These are phyloP conservation scores for Cladosporium sp. DNA, from an alignment of 2,329 filamentous ascomycete species.

Conservation along the genomic window DNA sequence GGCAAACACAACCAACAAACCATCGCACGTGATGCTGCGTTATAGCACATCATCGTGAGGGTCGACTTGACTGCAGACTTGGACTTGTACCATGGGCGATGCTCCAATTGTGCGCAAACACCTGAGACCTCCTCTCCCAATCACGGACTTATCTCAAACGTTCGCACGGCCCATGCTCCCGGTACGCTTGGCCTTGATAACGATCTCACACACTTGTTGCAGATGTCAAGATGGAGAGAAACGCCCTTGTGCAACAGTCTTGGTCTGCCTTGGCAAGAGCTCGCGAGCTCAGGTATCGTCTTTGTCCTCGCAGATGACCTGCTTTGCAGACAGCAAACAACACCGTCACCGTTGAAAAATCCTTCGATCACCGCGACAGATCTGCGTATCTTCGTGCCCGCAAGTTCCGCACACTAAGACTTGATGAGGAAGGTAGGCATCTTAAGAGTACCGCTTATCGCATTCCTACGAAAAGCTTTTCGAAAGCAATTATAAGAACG, in stretches of 20 bases:
- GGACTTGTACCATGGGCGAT: background rate
- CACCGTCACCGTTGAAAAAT: background rate
- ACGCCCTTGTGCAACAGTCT: background rate
- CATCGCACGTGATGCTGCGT: slow-evolving; percentile 9
- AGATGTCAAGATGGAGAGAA: background rate
- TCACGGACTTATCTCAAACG: background rate
- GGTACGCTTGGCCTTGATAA: background rate
- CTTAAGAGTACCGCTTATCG: slow-evolving; percentile 2
- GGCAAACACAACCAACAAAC: background rate
- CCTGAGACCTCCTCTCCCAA: background rate
- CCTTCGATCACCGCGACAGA: background rate
- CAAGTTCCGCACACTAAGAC: slow-evolving; percentile 2
- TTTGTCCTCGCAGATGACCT: background rate
- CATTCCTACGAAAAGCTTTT: background rate
- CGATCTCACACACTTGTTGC: slow-evolving; percentile 15
- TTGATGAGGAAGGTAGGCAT: slow-evolving; percentile 11
- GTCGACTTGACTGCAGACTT: background rate
- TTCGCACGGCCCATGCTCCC: slow-evolving; percentile 3
- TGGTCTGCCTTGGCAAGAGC: background rate
- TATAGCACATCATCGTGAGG: background rate
- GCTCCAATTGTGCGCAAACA: background rate
- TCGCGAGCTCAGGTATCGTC: background rate
- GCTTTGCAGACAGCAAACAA: background rate
- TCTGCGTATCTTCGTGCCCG: background rate
- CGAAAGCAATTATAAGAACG: background rate